Percentiles rank a stretch among this genome's conserved stretches.
phyloP scores from a whole-genome alignment of 768 basidiomycete genomes.

The Rossbeevera mucosa region DNA sequence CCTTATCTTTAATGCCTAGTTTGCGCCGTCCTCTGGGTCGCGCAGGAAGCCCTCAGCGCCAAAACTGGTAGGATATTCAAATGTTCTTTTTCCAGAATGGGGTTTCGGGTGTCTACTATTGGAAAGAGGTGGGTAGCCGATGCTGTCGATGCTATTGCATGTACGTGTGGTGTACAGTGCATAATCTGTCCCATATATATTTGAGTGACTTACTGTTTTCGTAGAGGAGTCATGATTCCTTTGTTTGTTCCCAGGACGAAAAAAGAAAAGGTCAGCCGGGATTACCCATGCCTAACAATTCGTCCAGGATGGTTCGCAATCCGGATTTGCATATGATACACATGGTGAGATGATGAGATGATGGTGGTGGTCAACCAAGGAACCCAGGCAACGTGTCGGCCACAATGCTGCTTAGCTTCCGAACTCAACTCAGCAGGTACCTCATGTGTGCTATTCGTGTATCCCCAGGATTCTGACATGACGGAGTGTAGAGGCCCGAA shows the following conservation, averaged over 20 bases:
- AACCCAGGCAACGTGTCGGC: neutral
- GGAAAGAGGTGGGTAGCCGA: neutral
- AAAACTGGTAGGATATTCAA: neutral
- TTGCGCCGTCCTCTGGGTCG: neutral
- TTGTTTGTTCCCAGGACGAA: neutral
- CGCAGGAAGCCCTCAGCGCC: neutral
- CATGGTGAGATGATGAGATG: neutral
- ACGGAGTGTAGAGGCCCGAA: neutral
- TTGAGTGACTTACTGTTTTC: neutral
- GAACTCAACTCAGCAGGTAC: neutral
- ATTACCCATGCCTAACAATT: neutral
- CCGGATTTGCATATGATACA: neutral
- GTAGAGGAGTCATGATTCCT: neutral
- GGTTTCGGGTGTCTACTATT: neutral
- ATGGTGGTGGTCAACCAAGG: neutral
- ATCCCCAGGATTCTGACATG: neutral
- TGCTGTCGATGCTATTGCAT: neutral
- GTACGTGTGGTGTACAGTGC: neutral
- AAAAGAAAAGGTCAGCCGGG: neutral
- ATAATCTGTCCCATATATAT: neutral
- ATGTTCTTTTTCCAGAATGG: neutral
- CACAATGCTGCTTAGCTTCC: neutral
- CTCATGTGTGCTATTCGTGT: neutral
- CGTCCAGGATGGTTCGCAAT: neutral
- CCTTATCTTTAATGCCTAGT: neutral